A percentile compares a stretch with the other conserved stretches of the same genome.
Conservation (phyloP, 495 filamentous ascomycete species). For the Aspergillus panamensis region DNA sequence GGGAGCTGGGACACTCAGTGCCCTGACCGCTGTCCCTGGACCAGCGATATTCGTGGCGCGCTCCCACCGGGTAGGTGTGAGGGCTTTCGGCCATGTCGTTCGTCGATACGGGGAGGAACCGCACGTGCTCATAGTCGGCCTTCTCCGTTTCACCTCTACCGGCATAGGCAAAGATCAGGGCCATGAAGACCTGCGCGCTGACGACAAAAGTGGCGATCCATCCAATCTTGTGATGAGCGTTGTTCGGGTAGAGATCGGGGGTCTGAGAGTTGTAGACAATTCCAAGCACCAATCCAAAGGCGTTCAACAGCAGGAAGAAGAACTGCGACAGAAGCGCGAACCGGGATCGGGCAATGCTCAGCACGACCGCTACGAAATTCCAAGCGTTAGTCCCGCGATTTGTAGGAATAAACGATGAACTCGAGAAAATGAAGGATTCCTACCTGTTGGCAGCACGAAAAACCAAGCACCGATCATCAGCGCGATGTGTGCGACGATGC, state of each 20-base stretch:
- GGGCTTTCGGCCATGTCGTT: slow-evolving; percentile 63
- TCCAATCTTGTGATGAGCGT: slow-evolving; percentile 84
- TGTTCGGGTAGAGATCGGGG: slow-evolving; percentile 84
- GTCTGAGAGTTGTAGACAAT: slow-evolving; percentile 78
- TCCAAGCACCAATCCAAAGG: slow-evolving; percentile 64
- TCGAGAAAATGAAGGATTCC: slow-evolving; percentile 22
- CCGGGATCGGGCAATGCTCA: slow-evolving; percentile 78
- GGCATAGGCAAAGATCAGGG: slow-evolving; percentile 55
- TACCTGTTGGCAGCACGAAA: slow-evolving; percentile 78
- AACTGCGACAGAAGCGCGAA: slow-evolving; percentile 71
- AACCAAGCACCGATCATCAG: slow-evolving; percentile 82
- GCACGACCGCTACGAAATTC: slow-evolving; percentile 62
- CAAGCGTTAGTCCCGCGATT: slow-evolving; percentile 8
- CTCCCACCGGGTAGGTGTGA: slow-evolving; percentile 43
- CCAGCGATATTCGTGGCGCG: slow-evolving; percentile 55
- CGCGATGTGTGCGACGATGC: slow-evolving; percentile 73
- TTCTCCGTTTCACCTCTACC: slow-evolving; percentile 32
- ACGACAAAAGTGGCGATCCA: slow-evolving; percentile 79
- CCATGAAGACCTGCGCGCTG: slow-evolving; percentile 63
- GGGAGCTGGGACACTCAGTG: slow-evolving; percentile 66
- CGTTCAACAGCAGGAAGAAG: slow-evolving; percentile 70
- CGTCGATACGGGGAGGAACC: slow-evolving; percentile 66
- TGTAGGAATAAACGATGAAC: neutral
- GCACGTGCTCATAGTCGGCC: slow-evolving; percentile 36
- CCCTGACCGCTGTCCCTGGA: slow-evolving; percentile 90